Percentiles rank a stretch among this genome's conserved stretches.
phyloP scores from a whole-genome alignment of 2,329 filamentous ascomycete species.

The Exutisphaerella laricina region DNA sequence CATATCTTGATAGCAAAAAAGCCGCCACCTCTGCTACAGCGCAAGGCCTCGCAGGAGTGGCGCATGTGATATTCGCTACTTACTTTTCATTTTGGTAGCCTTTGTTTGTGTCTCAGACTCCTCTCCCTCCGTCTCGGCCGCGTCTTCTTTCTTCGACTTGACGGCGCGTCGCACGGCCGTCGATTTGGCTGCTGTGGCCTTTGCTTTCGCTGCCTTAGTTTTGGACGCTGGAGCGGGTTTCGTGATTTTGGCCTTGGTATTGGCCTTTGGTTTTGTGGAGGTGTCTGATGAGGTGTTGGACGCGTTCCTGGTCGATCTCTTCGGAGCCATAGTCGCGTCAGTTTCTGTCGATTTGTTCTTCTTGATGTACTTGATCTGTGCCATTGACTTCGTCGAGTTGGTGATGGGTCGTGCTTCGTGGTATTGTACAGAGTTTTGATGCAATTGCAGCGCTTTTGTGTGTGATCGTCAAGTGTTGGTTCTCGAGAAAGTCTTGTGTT shows the following conservation, averaged over 20 bases:
- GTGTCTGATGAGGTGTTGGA: slow-evolving; percentile 8
- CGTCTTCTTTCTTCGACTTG: slow-evolving; percentile 13
- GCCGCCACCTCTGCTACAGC: slow-evolving; percentile 12
- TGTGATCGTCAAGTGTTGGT: not conserved
- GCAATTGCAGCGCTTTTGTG: not conserved
- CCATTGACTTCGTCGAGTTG: slow-evolving; percentile 18
- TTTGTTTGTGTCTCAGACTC: slow-evolving; percentile 14
- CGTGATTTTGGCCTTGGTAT: slow-evolving; percentile 29
- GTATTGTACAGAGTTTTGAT: not conserved
- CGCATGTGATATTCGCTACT: slow-evolving; percentile 10
- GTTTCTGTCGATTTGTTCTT: slow-evolving; percentile 19
- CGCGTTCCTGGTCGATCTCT: slow-evolving; percentile 14
- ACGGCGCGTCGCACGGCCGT: slow-evolving; percentile 11
- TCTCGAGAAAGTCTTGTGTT: not conserved
- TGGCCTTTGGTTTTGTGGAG: slow-evolving; percentile 23
- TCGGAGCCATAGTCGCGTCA: slow-evolving; percentile 17
- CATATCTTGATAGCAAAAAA: slow-evolving; percentile 15
- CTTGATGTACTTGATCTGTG: slow-evolving; percentile 30
- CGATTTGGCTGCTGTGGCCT: slow-evolving; percentile 23
- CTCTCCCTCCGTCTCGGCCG: slow-evolving; percentile 15
- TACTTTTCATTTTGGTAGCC: slow-evolving; percentile 19
- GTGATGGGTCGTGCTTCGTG: not conserved
- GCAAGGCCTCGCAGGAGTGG: slow-evolving; percentile 3
- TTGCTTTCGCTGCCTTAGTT: slow-evolving; percentile 21
- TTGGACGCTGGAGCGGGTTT: slow-evolving; percentile 14